Conservation (phyloP, 768 basidiomycete species). For the Kwoniella sp. region DNA sequence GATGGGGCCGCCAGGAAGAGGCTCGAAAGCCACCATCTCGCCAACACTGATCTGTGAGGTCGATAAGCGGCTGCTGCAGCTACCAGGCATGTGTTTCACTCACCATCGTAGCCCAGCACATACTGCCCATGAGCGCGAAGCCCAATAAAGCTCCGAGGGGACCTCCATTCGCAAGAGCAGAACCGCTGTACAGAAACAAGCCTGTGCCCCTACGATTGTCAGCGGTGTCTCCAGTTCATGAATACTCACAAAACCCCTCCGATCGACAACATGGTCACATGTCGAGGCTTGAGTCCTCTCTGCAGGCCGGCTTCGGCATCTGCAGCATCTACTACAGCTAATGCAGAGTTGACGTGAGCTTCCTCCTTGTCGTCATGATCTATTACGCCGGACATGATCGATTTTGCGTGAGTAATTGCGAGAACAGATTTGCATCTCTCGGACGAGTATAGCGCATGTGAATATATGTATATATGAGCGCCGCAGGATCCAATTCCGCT, state of each 20-base stretch:
- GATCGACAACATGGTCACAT: slow-evolving; percentile 5
- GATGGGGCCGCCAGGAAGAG: slow-evolving; percentile 6
- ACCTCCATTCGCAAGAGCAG: slow-evolving; percentile 41
- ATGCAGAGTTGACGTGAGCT: no score
- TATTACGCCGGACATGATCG: no score
- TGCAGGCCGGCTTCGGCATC: neutral
- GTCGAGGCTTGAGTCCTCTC: slow-evolving; percentile 7
- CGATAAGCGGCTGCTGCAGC: neutral
- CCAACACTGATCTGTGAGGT: slow-evolving; percentile 21
- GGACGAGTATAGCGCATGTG: no score
- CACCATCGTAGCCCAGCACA: slow-evolving; percentile 2
- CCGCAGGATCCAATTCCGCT: no score
- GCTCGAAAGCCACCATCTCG: slow-evolving; percentile 28
- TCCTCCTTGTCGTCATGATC: no score
- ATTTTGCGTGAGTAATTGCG: no score
- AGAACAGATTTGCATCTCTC: no score
- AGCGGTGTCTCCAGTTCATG: neutral
- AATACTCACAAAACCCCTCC: slow-evolving; percentile 2
- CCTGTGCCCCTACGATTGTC: slow-evolving; percentile 53
- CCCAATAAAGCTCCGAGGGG: slow-evolving; percentile 46
- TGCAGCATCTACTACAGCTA: no score
- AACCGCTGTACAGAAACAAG: slow-evolving; percentile 63
- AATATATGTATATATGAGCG: no score
- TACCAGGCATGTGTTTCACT: neutral
- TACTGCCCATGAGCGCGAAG: slow-evolving; percentile 32